Conservation (phyloP, 2,329 filamentous ascomycete species). For the Neofusicoccum umdonicola region DNA sequence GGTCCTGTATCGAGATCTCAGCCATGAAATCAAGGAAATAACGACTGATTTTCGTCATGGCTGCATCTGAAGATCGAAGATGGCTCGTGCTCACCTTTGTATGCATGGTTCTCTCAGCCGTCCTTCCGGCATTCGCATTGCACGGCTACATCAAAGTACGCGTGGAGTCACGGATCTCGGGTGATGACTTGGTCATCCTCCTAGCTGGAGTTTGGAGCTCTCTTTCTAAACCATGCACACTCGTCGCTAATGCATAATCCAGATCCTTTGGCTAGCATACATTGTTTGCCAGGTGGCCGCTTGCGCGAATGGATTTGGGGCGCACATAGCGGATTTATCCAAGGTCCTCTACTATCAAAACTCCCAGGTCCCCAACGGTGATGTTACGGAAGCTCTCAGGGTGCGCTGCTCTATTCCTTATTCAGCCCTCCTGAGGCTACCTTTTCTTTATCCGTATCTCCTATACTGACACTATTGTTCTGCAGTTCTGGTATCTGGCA, state of each 20-base stretch:
- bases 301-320: background rate
- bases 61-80: background rate
- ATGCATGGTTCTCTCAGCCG: background rate
- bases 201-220: background rate
- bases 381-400: background rate
- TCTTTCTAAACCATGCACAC: no score
- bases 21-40: background rate
- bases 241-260: background rate
- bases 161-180: background rate
- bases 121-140: background rate
- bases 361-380: background rate
- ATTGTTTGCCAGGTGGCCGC: background rate
- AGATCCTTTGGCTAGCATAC: background rate
- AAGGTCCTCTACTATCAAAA: background rate
- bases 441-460: background rate
- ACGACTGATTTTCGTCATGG: no score
- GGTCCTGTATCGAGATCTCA: background rate
- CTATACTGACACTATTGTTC: background rate
- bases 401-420: background rate
- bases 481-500: conserved; percentile 1
- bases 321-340: background rate
- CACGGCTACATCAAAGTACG: background rate
- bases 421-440: background rate
- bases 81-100: background rate
- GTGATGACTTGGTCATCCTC: background rate